Evolutionary conservation across 371 early-diverging fungal genomes (phyloP).

Genomic region (Apophysomyces trapeziformis): DNA sequence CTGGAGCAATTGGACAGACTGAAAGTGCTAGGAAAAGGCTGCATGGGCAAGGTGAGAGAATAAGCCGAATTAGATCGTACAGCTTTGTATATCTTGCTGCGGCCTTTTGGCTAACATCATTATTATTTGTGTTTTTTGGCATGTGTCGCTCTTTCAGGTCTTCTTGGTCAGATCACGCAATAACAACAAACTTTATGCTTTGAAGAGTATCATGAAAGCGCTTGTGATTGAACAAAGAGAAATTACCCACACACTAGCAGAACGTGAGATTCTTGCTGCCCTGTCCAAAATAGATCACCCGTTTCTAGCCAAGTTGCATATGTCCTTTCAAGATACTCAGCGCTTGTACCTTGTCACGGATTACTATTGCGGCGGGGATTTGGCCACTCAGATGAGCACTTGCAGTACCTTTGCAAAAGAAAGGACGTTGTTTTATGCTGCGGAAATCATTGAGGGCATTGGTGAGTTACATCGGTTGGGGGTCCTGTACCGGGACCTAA

Average conservation of each 20-base stretch:
- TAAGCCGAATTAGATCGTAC: conserved; percentile 74
- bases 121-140: no score
- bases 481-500: conserved; percentile 90
- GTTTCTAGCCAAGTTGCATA: conserved; percentile 93
- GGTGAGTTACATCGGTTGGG: conserved; percentile 86
- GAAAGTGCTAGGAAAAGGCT: conserved; percentile 59
- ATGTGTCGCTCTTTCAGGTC: conserved; percentile 68
- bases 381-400: conserved; percentile 67
- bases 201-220: conserved; percentile 96
- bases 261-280: conserved; percentile 54
- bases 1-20: conserved; percentile 31
- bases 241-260: conserved; percentile 70
- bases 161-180: conserved; percentile 81
- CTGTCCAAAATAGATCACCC: conserved; percentile 69
- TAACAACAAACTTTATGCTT: conserved; percentile 75
- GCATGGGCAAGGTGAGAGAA: conserved; percentile 37
- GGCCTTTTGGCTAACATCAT: no score
- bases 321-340: conserved; percentile 90
- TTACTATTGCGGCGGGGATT: conserved; percentile 88
- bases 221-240: conserved; percentile 90
- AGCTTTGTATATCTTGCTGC: conserved; percentile 26
- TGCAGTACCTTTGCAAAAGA: conserved; percentile 49
- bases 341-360: conserved; percentile 96
- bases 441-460: conserved; percentile 89
- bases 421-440: conserved; percentile 74